phyloP scores from a whole-genome alignment of 106 monocot species.

The Acorus gramineus region DNA sequence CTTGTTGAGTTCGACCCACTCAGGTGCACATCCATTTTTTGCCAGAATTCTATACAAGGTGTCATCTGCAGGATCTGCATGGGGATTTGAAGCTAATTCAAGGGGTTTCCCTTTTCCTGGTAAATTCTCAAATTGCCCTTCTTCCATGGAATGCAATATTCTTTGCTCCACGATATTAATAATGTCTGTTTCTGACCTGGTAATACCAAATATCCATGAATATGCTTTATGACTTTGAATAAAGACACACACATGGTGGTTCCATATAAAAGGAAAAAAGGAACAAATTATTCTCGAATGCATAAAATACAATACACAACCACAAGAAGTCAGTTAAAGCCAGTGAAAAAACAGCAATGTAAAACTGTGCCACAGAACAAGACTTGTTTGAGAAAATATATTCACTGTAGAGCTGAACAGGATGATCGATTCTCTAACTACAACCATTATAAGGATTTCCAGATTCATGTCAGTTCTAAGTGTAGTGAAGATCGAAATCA shows the following conservation, averaged over 20 bases:
- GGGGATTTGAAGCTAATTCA: slow-evolving; percentile 59
- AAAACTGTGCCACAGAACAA: too few species aligned
- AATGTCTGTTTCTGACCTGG: slow-evolving; percentile 90
- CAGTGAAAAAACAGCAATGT: too few species aligned
- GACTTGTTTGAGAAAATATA: too few species aligned
- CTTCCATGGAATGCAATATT: slow-evolving; percentile 96
- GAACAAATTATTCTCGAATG: neutral
- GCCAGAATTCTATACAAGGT: slow-evolving; percentile 84
- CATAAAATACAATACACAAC: too few species aligned
- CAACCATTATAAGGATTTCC: too few species aligned
- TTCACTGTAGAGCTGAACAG: too few species aligned
- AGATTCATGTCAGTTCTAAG: too few species aligned
- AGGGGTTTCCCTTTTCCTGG: slow-evolving; percentile 91
- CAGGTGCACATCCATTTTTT: slow-evolving; percentile 85
- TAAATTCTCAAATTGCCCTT: slow-evolving; percentile 92
- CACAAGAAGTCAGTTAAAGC: too few species aligned
- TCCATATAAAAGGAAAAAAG: neutral
- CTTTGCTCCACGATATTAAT: slow-evolving; percentile 77
- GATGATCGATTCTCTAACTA: too few species aligned
- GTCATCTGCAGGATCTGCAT: slow-evolving; percentile 89
- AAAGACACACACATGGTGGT: neutral
- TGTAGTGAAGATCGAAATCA: too few species aligned
- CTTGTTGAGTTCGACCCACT: slow-evolving; percentile 96
- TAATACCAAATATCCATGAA: neutral
- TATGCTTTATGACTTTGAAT: too few species aligned